Conservation (phyloP, 2,329 filamentous ascomycete species). For the Sporothrix luriei region DNA sequence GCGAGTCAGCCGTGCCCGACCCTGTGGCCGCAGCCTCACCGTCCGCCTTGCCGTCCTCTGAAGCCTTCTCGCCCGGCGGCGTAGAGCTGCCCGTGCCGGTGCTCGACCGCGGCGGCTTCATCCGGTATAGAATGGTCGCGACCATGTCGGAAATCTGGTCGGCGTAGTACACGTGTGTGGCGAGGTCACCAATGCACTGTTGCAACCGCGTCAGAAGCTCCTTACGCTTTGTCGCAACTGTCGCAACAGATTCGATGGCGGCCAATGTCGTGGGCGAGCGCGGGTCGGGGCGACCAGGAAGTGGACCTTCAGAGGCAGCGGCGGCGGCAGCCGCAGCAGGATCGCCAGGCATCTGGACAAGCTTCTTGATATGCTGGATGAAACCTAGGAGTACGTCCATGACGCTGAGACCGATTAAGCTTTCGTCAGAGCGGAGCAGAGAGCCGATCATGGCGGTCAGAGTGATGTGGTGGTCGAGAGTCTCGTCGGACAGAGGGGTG, state of each 20-base stretch:
- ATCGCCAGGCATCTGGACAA: constrained; percentile 66
- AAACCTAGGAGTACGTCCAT: constrained; percentile 91
- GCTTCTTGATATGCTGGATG: constrained; percentile 76
- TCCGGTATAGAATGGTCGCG: constrained; percentile 71
- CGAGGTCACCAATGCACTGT: constrained; percentile 83
- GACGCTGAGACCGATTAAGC: constrained; percentile 91
- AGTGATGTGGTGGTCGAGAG: constrained; percentile 71
- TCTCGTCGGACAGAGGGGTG: constrained; percentile 68
- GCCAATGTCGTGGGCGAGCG: constrained; percentile 38
- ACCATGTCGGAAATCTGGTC: constrained; percentile 97
- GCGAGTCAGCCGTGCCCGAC: constrained; percentile 45
- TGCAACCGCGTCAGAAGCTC: constrained; percentile 72
- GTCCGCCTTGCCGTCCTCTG: constrained; percentile 45
- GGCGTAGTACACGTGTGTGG: constrained; percentile 94
- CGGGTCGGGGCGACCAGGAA: constrained; percentile 40
- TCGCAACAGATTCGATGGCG: constrained; percentile 44
- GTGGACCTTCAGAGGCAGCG: constrained; percentile 26
- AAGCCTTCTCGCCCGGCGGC: constrained; percentile 52
- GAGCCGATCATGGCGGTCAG: constrained; percentile 78
- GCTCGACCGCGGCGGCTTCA: constrained; percentile 64
- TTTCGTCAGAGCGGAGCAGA: constrained; percentile 82
- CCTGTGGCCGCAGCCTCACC: constrained; percentile 35
- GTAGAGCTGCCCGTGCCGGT: constrained; percentile 48
- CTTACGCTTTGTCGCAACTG: constrained; percentile 54
- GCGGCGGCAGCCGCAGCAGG: constrained; percentile 37